Conservation (phyloP, 768 basidiomycete species). For the Hypholoma fasciculare region DNA sequence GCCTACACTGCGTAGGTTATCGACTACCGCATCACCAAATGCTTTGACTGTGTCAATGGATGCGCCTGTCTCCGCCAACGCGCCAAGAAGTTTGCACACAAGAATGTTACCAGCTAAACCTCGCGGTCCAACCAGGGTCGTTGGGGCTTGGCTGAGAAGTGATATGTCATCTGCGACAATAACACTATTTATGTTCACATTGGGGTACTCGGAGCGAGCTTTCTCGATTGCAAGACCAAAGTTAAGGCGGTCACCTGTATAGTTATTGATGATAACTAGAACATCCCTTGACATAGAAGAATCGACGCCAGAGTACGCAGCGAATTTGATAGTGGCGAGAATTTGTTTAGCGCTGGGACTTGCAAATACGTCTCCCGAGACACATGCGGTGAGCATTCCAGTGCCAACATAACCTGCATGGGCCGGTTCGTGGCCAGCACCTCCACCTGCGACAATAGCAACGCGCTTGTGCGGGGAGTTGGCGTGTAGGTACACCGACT, state of each 20-base stretch:
- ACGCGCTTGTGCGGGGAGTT: conserved; percentile 26
- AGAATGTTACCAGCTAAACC: conserved; percentile 47
- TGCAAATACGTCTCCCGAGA: conserved; percentile 65
- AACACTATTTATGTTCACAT: conserved; percentile 41
- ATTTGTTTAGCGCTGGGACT: conserved; percentile 63
- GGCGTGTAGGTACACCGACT: conserved; percentile 31
- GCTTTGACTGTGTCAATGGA: conserved; percentile 30
- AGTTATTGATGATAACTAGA: conserved; percentile 45
- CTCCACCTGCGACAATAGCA: conserved; percentile 48
- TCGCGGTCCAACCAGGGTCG: conserved; percentile 45
- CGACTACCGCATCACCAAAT: conserved; percentile 34
- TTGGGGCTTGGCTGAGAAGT: conserved; percentile 25
- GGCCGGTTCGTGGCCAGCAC: conserved; percentile 62
- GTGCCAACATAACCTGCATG: conserved; percentile 56
- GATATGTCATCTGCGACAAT: conserved; percentile 60
- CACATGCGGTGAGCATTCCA: conserved; percentile 56
- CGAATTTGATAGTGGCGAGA: conserved; percentile 46
- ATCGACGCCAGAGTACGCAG: conserved; percentile 27
- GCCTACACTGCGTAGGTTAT: conserved; percentile 33
- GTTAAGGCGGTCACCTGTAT: conserved; percentile 57
- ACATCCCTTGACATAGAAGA: conserved; percentile 27
- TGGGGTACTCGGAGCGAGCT: conserved; percentile 34
- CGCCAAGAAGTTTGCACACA: conserved; percentile 59
- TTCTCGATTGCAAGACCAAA: conserved; percentile 60
- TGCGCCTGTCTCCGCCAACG: conserved; percentile 41